Evolutionary conservation across 352 stramenopile genomes (phyloP).

Genomic region (Globisporangium iwayamae): DNA sequence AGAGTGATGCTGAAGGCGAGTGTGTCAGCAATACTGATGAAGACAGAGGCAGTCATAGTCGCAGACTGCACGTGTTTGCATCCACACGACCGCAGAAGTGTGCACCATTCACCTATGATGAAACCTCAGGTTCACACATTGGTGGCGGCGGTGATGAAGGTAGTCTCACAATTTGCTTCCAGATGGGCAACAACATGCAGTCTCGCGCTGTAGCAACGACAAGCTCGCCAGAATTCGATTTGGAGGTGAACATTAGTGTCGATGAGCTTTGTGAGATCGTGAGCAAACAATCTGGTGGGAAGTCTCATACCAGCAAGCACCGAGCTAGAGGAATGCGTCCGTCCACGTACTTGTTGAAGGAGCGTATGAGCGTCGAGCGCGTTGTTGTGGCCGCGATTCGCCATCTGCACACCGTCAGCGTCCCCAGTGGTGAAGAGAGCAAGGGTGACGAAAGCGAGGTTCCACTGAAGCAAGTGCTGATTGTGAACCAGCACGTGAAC

Average conservation of each 20-base stretch:
- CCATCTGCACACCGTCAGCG: constrained; percentile 39
- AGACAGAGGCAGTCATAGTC: constrained; percentile 9
- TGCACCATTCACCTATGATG: background rate
- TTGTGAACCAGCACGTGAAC: constrained; percentile 40
- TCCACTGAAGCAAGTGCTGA: constrained; percentile 24
- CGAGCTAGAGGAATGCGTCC: background rate
- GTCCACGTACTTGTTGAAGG: background rate
- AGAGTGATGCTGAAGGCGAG: background rate
- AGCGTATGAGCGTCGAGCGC: constrained; percentile 32
- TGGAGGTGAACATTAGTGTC: constrained; percentile 26
- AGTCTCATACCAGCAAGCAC: constrained; percentile 3
- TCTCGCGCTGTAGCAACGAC: background rate
- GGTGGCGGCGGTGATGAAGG: constrained; percentile 5
- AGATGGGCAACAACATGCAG: constrained; percentile 20
- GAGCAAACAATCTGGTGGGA: constrained; percentile 2
- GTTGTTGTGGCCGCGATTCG: constrained; percentile 27
- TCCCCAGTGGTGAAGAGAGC: constrained; percentile 15
- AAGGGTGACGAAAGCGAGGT: constrained; percentile 6
- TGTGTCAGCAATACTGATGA: background rate
- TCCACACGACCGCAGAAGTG: constrained; percentile 24
- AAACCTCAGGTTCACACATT: background rate
- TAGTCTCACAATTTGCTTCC: constrained; percentile 28
- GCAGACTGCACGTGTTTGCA: constrained; percentile 33
- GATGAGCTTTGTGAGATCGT: constrained; percentile 30
- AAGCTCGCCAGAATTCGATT: constrained; percentile 6